A percentile compares a stretch with the other conserved stretches of the same genome.
These are phyloP conservation scores for Cairneyella variabilis DNA, from an alignment of 495 filamentous ascomycete genomes.

Conservation along the genomic window DNA sequence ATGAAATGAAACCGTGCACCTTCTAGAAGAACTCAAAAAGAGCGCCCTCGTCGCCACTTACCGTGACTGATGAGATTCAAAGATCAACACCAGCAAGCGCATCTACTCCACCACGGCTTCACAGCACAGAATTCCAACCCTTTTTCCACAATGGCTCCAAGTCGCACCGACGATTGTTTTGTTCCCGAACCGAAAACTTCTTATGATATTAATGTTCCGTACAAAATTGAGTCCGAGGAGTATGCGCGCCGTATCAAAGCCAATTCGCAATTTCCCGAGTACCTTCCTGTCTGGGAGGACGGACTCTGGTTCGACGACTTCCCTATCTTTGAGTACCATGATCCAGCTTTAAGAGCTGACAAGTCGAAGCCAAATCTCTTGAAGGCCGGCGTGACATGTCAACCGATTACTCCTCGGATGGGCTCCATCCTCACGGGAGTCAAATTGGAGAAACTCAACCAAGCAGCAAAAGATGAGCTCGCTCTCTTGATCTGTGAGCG, in stretches of 20 bases:
- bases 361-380: constrained; percentile 32
- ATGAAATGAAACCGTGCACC: no score
- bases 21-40: no score
- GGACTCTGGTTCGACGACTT: constrained; percentile 28
- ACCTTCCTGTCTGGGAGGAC: constrained; percentile 33
- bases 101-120: background rate
- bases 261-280: constrained; percentile 30
- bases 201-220: constrained; percentile 22
- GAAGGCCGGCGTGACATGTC: constrained; percentile 19
- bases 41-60: no score
- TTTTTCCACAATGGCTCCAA: constrained; percentile 14
- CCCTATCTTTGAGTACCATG: constrained; percentile 31
- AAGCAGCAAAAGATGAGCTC: constrained; percentile 36
- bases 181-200: constrained; percentile 5
- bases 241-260: constrained; percentile 13
- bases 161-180: constrained; percentile 11
- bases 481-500: constrained; percentile 39
- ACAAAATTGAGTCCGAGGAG: constrained; percentile 8
- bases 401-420: constrained; percentile 48
- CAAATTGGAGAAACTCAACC: constrained; percentile 38
- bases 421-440: constrained; percentile 42
- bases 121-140: background rate
- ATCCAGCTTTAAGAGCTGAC: constrained; percentile 36
- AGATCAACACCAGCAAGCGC: background rate
- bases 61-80: no score